Evolutionary conservation across 2,329 filamentous ascomycete species (phyloP).

Genomic region (Fusarium sp.): DNA sequence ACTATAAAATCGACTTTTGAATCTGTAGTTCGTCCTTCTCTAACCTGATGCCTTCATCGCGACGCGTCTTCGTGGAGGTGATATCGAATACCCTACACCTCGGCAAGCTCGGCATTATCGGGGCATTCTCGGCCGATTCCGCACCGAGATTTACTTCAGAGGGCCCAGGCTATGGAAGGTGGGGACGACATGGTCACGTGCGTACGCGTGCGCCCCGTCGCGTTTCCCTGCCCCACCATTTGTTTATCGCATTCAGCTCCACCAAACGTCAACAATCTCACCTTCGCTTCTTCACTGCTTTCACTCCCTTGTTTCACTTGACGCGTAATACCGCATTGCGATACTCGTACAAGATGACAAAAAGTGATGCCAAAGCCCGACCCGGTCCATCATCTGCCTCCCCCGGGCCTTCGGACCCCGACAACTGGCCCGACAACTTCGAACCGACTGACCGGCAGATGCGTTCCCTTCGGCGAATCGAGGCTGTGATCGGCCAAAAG

Average conservation of each 20-base stretch:
- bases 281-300: neutral
- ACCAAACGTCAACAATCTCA: neutral
- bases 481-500: neutral
- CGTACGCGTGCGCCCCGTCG: neutral
- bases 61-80: neutral
- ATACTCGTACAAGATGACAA: neutral
- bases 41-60: neutral
- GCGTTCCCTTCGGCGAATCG: constrained; percentile 1
- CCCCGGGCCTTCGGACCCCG: neutral
- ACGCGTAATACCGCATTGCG: neutral
- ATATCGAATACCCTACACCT: neutral
- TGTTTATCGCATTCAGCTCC: neutral
- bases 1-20: neutral
- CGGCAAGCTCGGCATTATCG: neutral
- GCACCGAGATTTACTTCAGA: neutral
- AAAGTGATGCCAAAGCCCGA: neutral
- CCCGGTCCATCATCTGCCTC: neutral
- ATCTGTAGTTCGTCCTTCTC: neutral
- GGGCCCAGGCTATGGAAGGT: no score
- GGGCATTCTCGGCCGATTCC: neutral
- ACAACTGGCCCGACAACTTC: neutral
- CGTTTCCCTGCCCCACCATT: neutral
- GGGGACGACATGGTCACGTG: neutral
- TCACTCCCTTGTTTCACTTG: neutral
- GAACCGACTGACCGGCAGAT: neutral